Percentiles rank a stretch among this genome's conserved stretches.
These are phyloP conservation scores for Pinus tabuliformis DNA, from an alignment of 75 land plant species.

Conservation along the genomic window DNA sequence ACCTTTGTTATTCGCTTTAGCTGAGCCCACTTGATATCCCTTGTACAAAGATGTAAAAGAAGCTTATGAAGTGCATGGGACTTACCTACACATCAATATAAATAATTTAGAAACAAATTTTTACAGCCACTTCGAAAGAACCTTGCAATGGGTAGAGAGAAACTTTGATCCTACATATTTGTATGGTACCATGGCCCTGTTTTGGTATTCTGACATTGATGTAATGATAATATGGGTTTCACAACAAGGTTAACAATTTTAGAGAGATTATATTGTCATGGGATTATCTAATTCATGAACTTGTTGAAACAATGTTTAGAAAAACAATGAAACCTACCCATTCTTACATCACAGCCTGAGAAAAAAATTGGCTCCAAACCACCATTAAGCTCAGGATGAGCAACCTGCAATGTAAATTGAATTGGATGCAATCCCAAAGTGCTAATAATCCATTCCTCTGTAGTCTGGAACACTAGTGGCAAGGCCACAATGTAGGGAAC, in stretches of 20 bases:
- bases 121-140: background rate
- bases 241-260: background rate
- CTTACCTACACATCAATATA: slow-evolving; percentile 61
- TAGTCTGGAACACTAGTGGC: slow-evolving; percentile 97
- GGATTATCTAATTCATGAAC: background rate
- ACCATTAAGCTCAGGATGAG: slow-evolving; percentile 97
- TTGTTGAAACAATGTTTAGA: background rate
- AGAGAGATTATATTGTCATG: background rate
- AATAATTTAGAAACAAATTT: background rate
- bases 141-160: background rate
- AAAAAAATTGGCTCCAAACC: slow-evolving; percentile 99
- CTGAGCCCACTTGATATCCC: slow-evolving; percentile 91
- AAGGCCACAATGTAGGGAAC: slow-evolving; percentile 97
- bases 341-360: slow-evolving; percentile 87
- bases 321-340: slow-evolving; percentile 40
- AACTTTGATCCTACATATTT: background rate
- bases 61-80: slow-evolving; percentile 98
- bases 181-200: background rate
- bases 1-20: slow-evolving; percentile 90
- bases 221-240: background rate
- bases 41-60: slow-evolving; percentile 94
- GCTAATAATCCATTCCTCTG: slow-evolving; percentile 97
- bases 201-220: background rate
- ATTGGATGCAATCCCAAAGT: slow-evolving; percentile 94
- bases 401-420: slow-evolving; percentile 96